Conservation (phyloP, 2,329 filamentous ascomycete genomes). For the Colletotrichum sp. region DNA sequence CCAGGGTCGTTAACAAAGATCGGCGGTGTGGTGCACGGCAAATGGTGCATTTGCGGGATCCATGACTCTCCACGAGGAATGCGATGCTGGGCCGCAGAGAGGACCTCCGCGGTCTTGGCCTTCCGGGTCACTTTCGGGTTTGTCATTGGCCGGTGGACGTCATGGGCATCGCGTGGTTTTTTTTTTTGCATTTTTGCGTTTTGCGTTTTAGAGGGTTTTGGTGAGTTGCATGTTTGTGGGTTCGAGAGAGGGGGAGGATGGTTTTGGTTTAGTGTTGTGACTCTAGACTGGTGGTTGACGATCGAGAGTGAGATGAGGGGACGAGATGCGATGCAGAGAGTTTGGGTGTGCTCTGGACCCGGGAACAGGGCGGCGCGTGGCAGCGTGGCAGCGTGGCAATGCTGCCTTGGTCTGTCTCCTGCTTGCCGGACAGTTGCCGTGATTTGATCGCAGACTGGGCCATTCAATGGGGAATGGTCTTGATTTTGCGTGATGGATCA, state of each 20-base stretch:
- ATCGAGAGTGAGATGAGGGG: background rate
- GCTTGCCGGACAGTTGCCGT: background rate
- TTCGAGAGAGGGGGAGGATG: background rate
- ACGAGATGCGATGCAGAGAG: background rate
- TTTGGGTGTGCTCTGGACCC: background rate
- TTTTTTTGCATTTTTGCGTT: no score
- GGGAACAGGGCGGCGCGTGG: background rate
- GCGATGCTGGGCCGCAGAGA: background rate
- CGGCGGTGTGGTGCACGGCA: background rate
- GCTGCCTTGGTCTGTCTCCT: background rate
- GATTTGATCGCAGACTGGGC: background rate
- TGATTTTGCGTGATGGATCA: background rate
- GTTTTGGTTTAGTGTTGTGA: background rate
- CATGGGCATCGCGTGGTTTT: background rate
- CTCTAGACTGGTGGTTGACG: background rate
- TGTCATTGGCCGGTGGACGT: background rate
- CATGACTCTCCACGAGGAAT: background rate
- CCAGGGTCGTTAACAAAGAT: background rate
- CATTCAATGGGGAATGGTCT: background rate
- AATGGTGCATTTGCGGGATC: background rate
- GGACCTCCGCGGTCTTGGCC: background rate
- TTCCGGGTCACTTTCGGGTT: background rate
- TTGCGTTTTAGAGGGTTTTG: background rate
- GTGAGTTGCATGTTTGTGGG: background rate
- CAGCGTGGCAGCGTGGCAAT: background rate